Evolutionary conservation across 148 eudicot species (phyloP).

Genomic region (Suaeda aralocaspica): DNA sequence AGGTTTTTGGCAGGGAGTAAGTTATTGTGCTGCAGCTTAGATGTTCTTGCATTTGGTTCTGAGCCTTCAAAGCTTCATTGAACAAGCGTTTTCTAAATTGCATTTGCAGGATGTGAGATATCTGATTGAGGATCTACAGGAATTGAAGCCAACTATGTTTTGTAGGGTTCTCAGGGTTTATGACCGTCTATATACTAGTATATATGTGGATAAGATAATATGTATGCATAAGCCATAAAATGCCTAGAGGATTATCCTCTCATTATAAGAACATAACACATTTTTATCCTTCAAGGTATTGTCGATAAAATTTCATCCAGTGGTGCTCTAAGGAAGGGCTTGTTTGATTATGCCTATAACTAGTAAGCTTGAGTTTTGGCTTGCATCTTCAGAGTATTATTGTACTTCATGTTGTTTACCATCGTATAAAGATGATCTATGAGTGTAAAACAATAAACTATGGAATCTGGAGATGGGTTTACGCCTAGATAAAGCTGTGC

Average conservation of each 20-base stretch:
- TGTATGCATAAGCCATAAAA: not conserved
- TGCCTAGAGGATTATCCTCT: not conserved
- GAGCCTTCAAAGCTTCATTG: conserved; percentile 7
- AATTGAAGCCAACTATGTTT: conserved; percentile 77
- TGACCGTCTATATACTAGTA: conserved; percentile 85
- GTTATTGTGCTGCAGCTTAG: conserved; percentile 18
- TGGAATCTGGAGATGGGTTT: no score
- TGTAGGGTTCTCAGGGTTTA: conserved; percentile 92
- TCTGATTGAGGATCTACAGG: conserved; percentile 71
- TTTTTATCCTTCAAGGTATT: conserved; percentile 47
- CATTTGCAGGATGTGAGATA: conserved; percentile 66
- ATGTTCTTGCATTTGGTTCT: not conserved
- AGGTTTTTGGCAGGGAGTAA: conserved; percentile 98
- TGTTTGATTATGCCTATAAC: no score
- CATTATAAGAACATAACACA: not conserved
- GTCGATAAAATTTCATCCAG: no score
- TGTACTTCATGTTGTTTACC: no score
- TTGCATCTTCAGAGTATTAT: no score
- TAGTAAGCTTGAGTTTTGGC: no score
- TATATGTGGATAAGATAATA: not conserved
- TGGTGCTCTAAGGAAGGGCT: no score
- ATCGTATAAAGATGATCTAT: no score
- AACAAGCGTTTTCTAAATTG: conserved; percentile 3
- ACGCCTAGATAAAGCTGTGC: no score
- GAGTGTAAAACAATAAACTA: no score